Base-by-base conservation (phyloP, 805 yeast species). In the Sugiyamaella lignohabitans region DNA sequence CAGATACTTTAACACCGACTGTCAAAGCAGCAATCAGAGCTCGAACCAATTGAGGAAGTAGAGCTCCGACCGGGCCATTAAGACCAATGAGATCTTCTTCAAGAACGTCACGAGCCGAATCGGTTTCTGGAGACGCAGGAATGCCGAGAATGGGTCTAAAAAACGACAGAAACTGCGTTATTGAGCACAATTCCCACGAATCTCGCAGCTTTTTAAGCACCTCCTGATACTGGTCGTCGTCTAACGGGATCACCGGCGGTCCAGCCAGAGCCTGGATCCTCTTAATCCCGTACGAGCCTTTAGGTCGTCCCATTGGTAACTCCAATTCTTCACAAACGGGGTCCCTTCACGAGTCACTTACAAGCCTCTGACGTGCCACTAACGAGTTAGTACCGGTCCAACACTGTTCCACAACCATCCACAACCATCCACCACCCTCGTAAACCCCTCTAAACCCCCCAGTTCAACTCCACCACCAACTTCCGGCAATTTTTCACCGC, bases 21-120 rank as follows among this genome's bases (percentile, higher is more conserved):
- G 29, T 17, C 10, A 41, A n/a, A 20, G 30, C 20, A 3, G 42
- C 36, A 17, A 42, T 18, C 18, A 40, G 24, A 23, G 30, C 34
- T 23, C 43, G 42, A 10, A 30, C 27, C 35, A 38, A 19, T 34
- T 21, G 41, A n/a, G 45, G 45, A 23, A 38, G 32, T 39, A 58
- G 41, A 5, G 58, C 40, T 19, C 37, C 40, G n/a, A 38, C 39
- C 5, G 52, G 50, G n/a, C 51, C 43, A 21, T 48, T 50, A 16
- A 53, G 40, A 1, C 66, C 66, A 5, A 59, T 43, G 18, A 62
- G 47, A 38, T 62, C 66, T 41, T 62, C 64, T 44, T 63, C 68
- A 19, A 63, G 48, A 11, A 56, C 56, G 48, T 61, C 56, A 11
- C 57, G 44, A n/a, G 46, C 58, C 20, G 59, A 51, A 16, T 55